A percentile compares a stretch with the other conserved stretches of the same genome.
phyloP scores from a whole-genome alignment of 2,329 filamentous ascomycete genomes.

The Xylariales sp. region DNA sequence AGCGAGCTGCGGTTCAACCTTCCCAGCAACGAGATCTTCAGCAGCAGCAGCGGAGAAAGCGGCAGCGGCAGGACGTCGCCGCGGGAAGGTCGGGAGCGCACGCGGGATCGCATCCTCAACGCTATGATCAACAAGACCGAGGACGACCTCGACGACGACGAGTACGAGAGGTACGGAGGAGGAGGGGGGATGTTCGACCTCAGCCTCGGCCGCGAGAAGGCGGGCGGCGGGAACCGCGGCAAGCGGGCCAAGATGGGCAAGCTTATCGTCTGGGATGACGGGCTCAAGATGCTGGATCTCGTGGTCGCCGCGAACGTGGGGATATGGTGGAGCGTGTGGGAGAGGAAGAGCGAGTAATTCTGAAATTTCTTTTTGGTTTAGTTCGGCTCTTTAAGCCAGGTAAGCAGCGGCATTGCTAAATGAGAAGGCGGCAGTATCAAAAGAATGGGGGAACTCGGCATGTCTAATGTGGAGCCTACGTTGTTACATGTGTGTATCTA shows the following conservation, averaged over 20 bases:
- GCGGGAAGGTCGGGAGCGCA: constrained; percentile 9
- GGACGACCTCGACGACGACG: constrained; percentile 35
- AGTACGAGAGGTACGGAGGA: constrained; percentile 23
- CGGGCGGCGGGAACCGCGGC: constrained; percentile 80
- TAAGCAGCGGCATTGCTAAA: no score
- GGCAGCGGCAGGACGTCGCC: constrained; percentile 4
- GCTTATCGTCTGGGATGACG: constrained; percentile 82
- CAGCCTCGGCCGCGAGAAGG: constrained; percentile 74
- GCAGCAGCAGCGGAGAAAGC: constrained; percentile 27
- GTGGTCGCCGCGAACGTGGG: constrained; percentile 88
- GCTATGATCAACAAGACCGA: constrained; percentile 20
- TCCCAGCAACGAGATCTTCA: constrained; percentile 52
- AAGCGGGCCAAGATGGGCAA: constrained; percentile 92
- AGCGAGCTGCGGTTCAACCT: constrained; percentile 91
- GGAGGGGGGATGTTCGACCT: no score
- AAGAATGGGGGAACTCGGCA: no score
- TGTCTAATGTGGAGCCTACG: no score
- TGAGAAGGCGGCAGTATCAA: no score
- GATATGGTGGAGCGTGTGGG: constrained; percentile 90
- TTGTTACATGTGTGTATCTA: no score
- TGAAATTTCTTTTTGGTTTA: no score
- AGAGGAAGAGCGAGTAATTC: constrained; percentile 36
- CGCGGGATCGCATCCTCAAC: constrained; percentile 24
- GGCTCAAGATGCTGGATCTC: constrained; percentile 92
- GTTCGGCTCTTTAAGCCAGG: no score